A percentile compares a stretch with the other conserved stretches of the same genome.
phyloP scores from a whole-genome alignment of 495 filamentous ascomycete genomes.

The Talaromyces proteolyticus region DNA sequence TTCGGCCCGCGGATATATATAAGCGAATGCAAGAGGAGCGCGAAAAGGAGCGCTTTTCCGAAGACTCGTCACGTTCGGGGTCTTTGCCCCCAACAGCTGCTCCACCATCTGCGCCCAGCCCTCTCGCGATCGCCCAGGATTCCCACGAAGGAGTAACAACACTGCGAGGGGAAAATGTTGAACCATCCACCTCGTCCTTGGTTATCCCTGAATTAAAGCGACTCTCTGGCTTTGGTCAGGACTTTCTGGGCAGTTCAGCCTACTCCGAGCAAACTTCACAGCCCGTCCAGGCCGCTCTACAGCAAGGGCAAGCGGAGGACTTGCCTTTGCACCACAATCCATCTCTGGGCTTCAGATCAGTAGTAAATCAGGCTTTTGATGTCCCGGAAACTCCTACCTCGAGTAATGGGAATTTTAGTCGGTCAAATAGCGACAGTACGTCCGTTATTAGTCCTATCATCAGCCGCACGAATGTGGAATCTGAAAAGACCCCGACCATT shows the following conservation, averaged over 20 bases:
- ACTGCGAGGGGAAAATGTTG: neutral
- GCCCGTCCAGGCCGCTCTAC: constrained; percentile 7
- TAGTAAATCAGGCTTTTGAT: constrained; percentile 67
- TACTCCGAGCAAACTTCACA: constrained; percentile 12
- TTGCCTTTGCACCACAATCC: constrained; percentile 44
- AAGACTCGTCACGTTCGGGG: constrained; percentile 33
- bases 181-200: constrained; percentile 7
- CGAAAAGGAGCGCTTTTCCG: constrained; percentile 45
- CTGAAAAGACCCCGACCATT: constrained; percentile 51
- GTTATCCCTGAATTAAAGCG: constrained; percentile 58
- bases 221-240: constrained; percentile 57
- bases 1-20: constrained; percentile 77
- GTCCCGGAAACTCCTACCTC: constrained; percentile 55
- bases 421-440: constrained; percentile 62
- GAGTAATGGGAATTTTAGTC: constrained; percentile 37
- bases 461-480: constrained; percentile 30
- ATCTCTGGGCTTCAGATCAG: constrained; percentile 59
- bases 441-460: constrained; percentile 67
- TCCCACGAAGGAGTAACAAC: neutral
- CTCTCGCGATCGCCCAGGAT: neutral
- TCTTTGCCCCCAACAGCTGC: constrained; percentile 33
- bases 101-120: constrained; percentile 2
- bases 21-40: constrained; percentile 64
- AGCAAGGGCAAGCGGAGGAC: constrained; percentile 11
- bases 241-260: constrained; percentile 19